phyloP scores from a whole-genome alignment of 2,329 filamentous ascomycete species.

The Xylariaceae sp. region DNA sequence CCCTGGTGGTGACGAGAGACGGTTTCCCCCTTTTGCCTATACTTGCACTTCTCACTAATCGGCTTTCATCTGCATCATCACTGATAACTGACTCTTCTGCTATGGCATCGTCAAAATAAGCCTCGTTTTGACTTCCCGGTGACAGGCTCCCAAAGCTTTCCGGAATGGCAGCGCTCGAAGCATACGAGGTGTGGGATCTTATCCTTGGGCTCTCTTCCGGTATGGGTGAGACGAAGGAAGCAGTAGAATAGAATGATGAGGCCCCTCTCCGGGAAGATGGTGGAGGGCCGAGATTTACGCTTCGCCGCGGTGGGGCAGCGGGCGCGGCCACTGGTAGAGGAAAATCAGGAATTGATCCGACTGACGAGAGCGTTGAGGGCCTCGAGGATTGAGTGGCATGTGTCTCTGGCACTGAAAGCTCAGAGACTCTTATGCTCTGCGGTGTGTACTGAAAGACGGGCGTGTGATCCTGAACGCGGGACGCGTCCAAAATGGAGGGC shows the following conservation, averaged over 20 bases:
- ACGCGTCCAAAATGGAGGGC: slow-evolving; percentile 63
- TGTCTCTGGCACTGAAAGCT: slow-evolving; percentile 54
- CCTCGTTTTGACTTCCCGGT: slow-evolving; percentile 54
- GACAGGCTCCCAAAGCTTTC: slow-evolving; percentile 66
- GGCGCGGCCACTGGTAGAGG: slow-evolving; percentile 50
- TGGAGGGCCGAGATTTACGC: slow-evolving; percentile 63
- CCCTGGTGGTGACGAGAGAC: slow-evolving; percentile 57
- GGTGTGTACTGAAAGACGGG: slow-evolving; percentile 58
- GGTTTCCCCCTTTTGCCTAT: slow-evolving; percentile 66
- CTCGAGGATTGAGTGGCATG: slow-evolving; percentile 55
- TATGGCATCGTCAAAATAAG: slow-evolving; percentile 56
- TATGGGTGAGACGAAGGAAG: slow-evolving; percentile 75
- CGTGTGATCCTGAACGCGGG: slow-evolving; percentile 60
- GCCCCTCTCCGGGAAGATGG: slow-evolving; percentile 65
- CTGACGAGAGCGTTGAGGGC: slow-evolving; percentile 59
- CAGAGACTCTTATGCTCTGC: slow-evolving; percentile 45
- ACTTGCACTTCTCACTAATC: slow-evolving; percentile 65
- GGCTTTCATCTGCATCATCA: slow-evolving; percentile 60
- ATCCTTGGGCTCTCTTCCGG: slow-evolving; percentile 70
- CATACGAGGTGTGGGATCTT: slow-evolving; percentile 67
- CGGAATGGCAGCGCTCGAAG: slow-evolving; percentile 75
- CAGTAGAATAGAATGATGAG: slow-evolving; percentile 69
- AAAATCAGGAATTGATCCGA: slow-evolving; percentile 66
- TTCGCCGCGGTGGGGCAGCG: slow-evolving; percentile 50
- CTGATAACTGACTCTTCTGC: slow-evolving; percentile 53